Evolutionary conservation across 2,329 filamentous ascomycete genomes (phyloP).

Genomic region (Neospermospora avenae): DNA sequence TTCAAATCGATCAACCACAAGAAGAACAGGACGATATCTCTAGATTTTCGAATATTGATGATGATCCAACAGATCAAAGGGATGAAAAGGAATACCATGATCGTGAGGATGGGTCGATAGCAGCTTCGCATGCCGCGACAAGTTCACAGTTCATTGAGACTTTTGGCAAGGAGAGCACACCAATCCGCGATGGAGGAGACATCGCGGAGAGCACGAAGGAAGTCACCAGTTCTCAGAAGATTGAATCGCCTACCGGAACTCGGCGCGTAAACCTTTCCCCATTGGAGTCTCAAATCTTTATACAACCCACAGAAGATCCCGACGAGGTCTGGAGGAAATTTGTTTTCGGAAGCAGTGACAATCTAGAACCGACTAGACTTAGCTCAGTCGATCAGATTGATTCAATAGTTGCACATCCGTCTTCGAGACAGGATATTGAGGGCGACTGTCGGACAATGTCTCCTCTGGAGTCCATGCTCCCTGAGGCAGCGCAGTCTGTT

Average conservation of each 20-base stretch:
- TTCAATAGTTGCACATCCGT: slow-evolving; percentile 1
- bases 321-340: slow-evolving; percentile 32
- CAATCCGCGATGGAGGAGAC: not conserved
- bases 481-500: not conserved
- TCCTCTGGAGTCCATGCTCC: not conserved
- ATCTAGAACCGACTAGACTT: slow-evolving; percentile 1
- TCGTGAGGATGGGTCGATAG: not conserved
- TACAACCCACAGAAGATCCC: slow-evolving; percentile 9
- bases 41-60: not conserved
- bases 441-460: not conserved
- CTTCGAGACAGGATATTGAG: not conserved
- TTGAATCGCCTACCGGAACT: not conserved
- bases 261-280: too few species aligned
- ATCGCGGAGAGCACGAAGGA: not conserved
- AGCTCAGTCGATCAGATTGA: not conserved
- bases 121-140: not conserved
- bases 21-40: not conserved
- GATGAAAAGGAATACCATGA: not conserved
- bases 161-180: not conserved
- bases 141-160: not conserved
- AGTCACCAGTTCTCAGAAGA: not conserved
- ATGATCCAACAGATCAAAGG: not conserved
- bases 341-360: slow-evolving; percentile 28
- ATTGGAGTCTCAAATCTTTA: not conserved
- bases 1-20: not conserved